Base-by-base conservation (phyloP, 1,284 basidiomycete genomes). In the Heterobasidion occidentale region DNA sequence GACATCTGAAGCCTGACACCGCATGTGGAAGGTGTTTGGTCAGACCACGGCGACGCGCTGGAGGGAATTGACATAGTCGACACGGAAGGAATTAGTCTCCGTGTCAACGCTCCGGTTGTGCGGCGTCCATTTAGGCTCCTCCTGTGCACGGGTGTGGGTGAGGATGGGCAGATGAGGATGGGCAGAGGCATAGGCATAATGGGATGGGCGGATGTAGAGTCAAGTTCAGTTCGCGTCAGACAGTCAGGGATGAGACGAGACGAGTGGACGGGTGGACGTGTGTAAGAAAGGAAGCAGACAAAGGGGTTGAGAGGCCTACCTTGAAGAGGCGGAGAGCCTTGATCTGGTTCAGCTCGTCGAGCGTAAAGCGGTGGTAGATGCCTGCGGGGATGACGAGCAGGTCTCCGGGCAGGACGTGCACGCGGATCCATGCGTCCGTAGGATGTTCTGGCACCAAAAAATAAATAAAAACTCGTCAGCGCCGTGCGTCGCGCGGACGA, bases 81-180 rank as follows among this genome's bases (percentile, higher is more conserved):
- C 46, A n/a, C 90, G 75, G 66, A 78, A 81, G 7, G 76, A 72
- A 62, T 90, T 88, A 11, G 53, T 60, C 51, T 94, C 92, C 0
- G 88, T 86, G 27, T 73, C 76, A 1, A 67, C 59, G 51, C 77
- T 74, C 9, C 90, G 79, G 65, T 88, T 86, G 69, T 90, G 73
- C 0, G 90, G 87, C 0, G 80, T 77, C 92, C 91, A 94, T 68
- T 90, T 92, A 7, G 91, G 92, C 66, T 92, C 90, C 60, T 94
- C 91, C 87, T 93, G 69, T 20, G 42, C 20, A 1, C 46, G 48
- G 14, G 27, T 51, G n/a, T 14, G 19, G 27, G 47, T 11, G 34
- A n/a, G 9, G 44, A 34, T 19, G 38, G 53, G 14, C 5, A 17
- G 5, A 14, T 7, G 17, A 3, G 17, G 17, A 17, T 45, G 42